Base-by-base conservation (phyloP, 1,284 basidiomycete genomes). In the Austropuccinia psidii region DNA sequence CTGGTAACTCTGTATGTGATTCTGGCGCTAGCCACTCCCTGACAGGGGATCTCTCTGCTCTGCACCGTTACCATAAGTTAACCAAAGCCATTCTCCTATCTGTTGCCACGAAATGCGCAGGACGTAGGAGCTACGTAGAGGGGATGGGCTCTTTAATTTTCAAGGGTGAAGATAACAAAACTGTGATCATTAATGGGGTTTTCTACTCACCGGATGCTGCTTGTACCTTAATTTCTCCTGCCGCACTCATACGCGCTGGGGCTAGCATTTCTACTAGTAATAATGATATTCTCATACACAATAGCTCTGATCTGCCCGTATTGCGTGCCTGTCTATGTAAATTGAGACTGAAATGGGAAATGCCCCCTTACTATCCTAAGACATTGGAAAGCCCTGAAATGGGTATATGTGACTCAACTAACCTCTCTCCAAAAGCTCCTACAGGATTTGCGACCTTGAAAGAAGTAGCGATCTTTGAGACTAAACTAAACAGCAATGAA, bases 1-100 rank as follows among this genome's bases (percentile, higher is more conserved):
- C 9, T 17, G 39, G n/a, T n/a, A n/a, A 52, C 8, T 17, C 35
- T 2, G 4, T 69, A 5, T 43, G 24, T 69, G 67, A 69, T 33
- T 31, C 67, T 7, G 55, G 67, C n/a, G 65, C 65, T 19, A 68
- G 49, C 4, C 65, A 68, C 65, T 35, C 54, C n/a, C 2, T 68
- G 29, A 68, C 50, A 13, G 65, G 65, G 33, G 50, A 68, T 45
- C 35, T 27, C 41, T 41, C 33, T 24, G 39, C n/a, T 3, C 21
- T 62, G 5, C 6, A 11, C 4, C 24, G 27, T 17, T 21, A 29
- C 13, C 1, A 1, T 7, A 19, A n/a, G 5, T 37, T 62, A 24
- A 19, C 6, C 6, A 5, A 4, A 4, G 39, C 60, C 24, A 41
- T 62, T 9, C 60, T 43, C n/a, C n/a, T 62, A 1, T 21, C 24